A percentile compares a stretch with the other conserved stretches of the same genome.
These are phyloP conservation scores for Apostasia shenzhenica DNA, from an alignment of 106 monocot species.

Conservation along the genomic window DNA sequence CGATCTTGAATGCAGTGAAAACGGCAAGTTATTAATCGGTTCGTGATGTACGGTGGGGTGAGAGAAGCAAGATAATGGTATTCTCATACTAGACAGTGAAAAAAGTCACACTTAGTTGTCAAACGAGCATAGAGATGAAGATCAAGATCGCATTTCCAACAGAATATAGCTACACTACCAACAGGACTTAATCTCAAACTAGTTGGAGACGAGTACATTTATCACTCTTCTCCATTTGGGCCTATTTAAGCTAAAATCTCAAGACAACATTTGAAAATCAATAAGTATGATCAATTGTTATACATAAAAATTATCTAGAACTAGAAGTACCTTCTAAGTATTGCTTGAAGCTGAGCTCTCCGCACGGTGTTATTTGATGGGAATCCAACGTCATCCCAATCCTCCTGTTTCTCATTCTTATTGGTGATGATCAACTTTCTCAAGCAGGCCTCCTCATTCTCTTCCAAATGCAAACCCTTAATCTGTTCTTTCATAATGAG, in stretches of 20 bases:
- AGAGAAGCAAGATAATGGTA: neutral
- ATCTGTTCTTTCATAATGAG: conserved; percentile 88
- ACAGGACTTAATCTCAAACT: too few species aligned
- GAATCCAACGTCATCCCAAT: conserved; percentile 63
- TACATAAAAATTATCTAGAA: neutral
- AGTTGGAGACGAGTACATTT: too few species aligned
- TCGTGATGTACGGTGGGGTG: too few species aligned
- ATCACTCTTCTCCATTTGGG: too few species aligned
- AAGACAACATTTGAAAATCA: neutral
- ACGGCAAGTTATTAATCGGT: too few species aligned
- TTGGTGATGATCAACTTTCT: conserved; percentile 51
- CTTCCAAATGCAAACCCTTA: conserved; percentile 43
- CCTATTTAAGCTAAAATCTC: too few species aligned
- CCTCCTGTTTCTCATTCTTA: conserved; percentile 46
- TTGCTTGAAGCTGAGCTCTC: conserved; percentile 75
- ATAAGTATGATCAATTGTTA: neutral
- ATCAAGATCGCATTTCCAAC: too few species aligned
- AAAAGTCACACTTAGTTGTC: neutral
- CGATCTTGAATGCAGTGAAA: too few species aligned
- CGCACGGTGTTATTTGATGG: conserved; percentile 60
- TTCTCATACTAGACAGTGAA: too few species aligned
- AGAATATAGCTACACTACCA: too few species aligned
- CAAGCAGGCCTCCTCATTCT: conserved; percentile 67
- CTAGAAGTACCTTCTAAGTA: conserved; percentile 59
- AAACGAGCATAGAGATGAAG: too few species aligned